Percentiles rank a stretch among this genome's conserved stretches.
Evolutionary conservation across 345 rosid species (phyloP).

Genomic region (Dimocarpus longan): DNA sequence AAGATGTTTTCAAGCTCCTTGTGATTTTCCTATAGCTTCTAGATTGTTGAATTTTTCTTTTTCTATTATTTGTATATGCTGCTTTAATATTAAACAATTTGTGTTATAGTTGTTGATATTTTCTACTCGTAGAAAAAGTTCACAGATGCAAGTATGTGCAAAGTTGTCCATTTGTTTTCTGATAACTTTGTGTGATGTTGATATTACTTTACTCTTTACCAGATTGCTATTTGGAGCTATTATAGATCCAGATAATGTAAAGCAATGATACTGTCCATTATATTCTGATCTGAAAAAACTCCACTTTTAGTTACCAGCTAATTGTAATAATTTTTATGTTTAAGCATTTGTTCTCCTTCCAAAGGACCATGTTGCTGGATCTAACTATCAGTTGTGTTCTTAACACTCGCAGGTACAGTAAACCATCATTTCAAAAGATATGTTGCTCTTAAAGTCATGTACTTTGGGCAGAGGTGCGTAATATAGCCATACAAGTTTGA

Average conservation of each 20-base stretch:
- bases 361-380: not conserved
- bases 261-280: not conserved
- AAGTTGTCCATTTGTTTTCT: no score
- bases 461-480: constrained; percentile 86
- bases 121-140: not conserved
- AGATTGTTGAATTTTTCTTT: no score
- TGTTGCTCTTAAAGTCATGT: constrained; percentile 81
- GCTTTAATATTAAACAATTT: not conserved
- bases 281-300: not conserved
- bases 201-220: not conserved
- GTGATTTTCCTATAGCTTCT: not conserved
- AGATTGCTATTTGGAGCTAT: not conserved
- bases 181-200: no score
- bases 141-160: no score
- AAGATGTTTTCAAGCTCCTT: not conserved
- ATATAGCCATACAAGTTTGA: not conserved
- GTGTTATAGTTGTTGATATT: not conserved
- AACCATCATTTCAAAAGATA: constrained; percentile 56
- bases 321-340: not conserved
- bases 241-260: not conserved
- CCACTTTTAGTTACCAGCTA: not conserved
- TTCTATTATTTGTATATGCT: not conserved
- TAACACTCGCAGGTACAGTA: constrained; percentile 21
- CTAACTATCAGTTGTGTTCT: constrained; percentile 5
- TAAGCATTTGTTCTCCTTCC: not conserved